phyloP scores from a whole-genome alignment of 2,329 filamentous ascomycete species.

The Aspergillus sp. region DNA sequence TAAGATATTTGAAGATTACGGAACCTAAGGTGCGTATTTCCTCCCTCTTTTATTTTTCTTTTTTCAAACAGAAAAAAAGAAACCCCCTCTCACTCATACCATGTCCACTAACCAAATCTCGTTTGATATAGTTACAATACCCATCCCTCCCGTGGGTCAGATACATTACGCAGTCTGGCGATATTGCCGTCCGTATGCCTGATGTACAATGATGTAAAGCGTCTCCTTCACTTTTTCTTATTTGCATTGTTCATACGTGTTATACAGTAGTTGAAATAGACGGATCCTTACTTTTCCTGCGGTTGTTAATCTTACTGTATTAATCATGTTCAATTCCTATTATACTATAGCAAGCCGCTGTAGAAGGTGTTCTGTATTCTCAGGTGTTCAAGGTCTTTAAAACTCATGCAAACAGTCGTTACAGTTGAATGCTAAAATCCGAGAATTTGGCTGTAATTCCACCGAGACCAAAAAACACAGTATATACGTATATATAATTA shows the following conservation, averaged over 20 bases:
- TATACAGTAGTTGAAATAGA: conserved; percentile 10
- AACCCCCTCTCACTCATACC: not conserved
- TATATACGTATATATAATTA: too few species aligned
- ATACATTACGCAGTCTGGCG: conserved; percentile 97
- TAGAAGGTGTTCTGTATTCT: too few species aligned
- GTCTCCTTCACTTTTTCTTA: not conserved
- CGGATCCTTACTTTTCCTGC: not conserved
- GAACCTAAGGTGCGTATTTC: conserved; percentile 84
- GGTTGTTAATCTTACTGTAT: not conserved
- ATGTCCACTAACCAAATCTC: not conserved
- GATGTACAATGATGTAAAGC: conserved; percentile 67
- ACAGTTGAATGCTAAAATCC: too few species aligned
- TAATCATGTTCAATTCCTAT: too few species aligned
- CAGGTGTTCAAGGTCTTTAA: too few species aligned
- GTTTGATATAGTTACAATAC: conserved; percentile 78
- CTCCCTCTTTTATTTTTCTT: not conserved
- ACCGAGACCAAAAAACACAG: too few species aligned
- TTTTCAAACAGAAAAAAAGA: too few species aligned
- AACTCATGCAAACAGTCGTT: too few species aligned
- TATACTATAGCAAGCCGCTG: too few species aligned
- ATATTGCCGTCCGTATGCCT: conserved; percentile 93
- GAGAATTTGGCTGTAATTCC: too few species aligned
- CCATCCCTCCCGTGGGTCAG: conserved; percentile 95
- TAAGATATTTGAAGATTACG: conserved; percentile 97
- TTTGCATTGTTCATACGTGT: not conserved